Conservation (phyloP, 768 basidiomycete species). For the Vishniacozyma victoriae region DNA sequence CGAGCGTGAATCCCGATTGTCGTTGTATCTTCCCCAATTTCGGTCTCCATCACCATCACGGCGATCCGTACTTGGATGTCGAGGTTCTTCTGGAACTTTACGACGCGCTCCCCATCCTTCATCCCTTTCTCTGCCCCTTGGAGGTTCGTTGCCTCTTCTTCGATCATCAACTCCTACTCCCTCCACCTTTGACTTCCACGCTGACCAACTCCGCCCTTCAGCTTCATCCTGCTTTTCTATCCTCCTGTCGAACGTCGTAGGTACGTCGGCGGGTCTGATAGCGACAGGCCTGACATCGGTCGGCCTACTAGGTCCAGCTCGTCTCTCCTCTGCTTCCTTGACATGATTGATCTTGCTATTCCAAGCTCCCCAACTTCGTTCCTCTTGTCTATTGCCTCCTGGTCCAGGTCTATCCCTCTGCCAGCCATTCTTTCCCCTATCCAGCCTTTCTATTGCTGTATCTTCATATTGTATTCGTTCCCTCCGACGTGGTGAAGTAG, state of each 20-base stretch:
- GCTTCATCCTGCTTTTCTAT: slow-evolving; percentile 2
- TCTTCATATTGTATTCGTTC: too few relatives aligned
- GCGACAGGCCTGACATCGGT: background rate
- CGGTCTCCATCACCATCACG: too few relatives aligned
- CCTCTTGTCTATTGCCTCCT: background rate
- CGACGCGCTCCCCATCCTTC: too few relatives aligned
- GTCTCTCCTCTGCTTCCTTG: background rate
- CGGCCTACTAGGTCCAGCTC: background rate
- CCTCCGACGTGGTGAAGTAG: background rate
- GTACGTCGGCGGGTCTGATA: background rate
- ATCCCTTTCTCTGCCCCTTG: too few relatives aligned
- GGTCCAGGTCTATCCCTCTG: background rate
- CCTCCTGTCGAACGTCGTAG: background rate
- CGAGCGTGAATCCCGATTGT: too few relatives aligned
- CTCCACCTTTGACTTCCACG: slow-evolving; percentile 14
- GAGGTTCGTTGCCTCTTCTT: background rate
- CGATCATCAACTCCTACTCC: background rate
- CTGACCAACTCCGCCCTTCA: slow-evolving; percentile 10
- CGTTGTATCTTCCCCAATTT: too few relatives aligned
- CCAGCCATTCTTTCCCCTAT: slow-evolving; percentile 6
- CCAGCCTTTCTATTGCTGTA: too few relatives aligned
- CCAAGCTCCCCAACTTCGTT: slow-evolving; percentile 14
- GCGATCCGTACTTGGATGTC: too few relatives aligned
- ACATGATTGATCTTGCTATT: slow-evolving; percentile 6
- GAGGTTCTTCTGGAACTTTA: too few relatives aligned